A percentile compares a stretch with the other conserved stretches of the same genome.
Conservation (phyloP, 176 grass and related monocot species). For the Phyllostachys edulis region DNA sequence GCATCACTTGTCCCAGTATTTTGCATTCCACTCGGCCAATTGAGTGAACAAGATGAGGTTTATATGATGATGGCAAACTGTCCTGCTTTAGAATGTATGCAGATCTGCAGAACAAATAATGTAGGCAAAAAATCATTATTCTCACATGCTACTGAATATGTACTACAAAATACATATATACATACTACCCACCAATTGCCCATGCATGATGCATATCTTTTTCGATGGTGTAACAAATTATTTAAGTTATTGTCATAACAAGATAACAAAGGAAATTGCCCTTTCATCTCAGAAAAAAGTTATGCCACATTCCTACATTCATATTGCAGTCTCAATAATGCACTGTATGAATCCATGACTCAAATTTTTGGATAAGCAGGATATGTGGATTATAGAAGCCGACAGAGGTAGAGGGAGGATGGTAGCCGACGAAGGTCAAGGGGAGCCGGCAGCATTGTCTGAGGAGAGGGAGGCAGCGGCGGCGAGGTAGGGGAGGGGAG, state of each 20-base stretch:
- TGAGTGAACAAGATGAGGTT: too few relatives aligned
- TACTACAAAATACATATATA: not conserved
- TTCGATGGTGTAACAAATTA: not conserved
- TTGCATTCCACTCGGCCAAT: too few relatives aligned
- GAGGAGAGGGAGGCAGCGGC: too few relatives aligned
- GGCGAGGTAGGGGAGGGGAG: too few relatives aligned
- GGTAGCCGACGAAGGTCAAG: too few relatives aligned
- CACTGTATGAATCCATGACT: not conserved
- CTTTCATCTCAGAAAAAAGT: not conserved
- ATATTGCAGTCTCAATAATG: not conserved
- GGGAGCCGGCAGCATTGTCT: too few relatives aligned
- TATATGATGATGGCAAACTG: constrained; percentile 87
- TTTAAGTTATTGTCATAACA: not conserved
- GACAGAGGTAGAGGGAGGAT: too few relatives aligned
- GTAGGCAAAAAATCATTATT: not conserved
- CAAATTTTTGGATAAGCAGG: not conserved
- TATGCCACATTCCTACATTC: not conserved
- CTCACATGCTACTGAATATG: not conserved
- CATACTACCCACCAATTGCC: not conserved
- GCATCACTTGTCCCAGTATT: too few relatives aligned
- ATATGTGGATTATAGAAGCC: too few relatives aligned
- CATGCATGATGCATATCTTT: not conserved
- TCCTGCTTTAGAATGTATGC: constrained; percentile 88
- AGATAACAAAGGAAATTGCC: not conserved
- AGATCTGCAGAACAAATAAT: constrained; percentile 54